phyloP scores from a whole-genome alignment of 805 yeast genomes.

The Spathaspora passalidarum region DNA sequence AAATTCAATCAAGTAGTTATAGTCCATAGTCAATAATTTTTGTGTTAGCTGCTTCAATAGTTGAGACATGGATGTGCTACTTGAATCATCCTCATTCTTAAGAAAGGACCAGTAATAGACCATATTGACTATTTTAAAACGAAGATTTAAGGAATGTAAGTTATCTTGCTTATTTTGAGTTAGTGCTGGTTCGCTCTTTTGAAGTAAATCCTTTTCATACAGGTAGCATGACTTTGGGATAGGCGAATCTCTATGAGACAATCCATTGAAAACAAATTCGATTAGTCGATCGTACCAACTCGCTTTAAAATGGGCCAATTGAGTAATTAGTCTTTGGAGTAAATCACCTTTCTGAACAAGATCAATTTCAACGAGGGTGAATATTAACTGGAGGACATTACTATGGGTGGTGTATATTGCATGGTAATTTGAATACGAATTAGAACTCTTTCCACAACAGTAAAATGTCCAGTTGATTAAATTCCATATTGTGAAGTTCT shows the following conservation, averaged over 20 bases:
- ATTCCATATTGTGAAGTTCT: constrained; percentile 26
- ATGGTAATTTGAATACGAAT: constrained; percentile 18
- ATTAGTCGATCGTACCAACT: constrained; percentile 31
- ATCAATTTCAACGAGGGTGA: constrained; percentile 19
- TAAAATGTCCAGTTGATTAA: constrained; percentile 33
- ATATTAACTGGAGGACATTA: constrained; percentile 16
- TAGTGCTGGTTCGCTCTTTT: constrained; percentile 15
- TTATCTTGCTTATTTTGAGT: constrained; percentile 24
- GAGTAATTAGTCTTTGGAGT: constrained; percentile 17
- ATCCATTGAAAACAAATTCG: constrained; percentile 28
- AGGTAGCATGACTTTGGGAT: constrained; percentile 23
- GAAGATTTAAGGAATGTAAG: constrained; percentile 23
- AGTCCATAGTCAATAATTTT: constrained; percentile 6
- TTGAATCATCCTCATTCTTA: neutral
- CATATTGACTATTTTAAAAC: constrained; percentile 19
- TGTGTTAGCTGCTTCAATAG: constrained; percentile 4
- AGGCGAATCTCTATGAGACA: constrained; percentile 12
- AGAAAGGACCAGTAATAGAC: constrained; percentile 17
- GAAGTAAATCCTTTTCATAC: constrained; percentile 23
- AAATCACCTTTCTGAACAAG: constrained; percentile 7
- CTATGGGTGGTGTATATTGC: constrained; percentile 21
- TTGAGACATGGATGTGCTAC: neutral
- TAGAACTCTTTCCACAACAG: constrained; percentile 36
- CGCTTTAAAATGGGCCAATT: constrained; percentile 16
- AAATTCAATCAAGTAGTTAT: constrained; percentile 8